phyloP scores from a whole-genome alignment of 2,329 filamentous ascomycete species.

The Colletotrichum spaethianum region DNA sequence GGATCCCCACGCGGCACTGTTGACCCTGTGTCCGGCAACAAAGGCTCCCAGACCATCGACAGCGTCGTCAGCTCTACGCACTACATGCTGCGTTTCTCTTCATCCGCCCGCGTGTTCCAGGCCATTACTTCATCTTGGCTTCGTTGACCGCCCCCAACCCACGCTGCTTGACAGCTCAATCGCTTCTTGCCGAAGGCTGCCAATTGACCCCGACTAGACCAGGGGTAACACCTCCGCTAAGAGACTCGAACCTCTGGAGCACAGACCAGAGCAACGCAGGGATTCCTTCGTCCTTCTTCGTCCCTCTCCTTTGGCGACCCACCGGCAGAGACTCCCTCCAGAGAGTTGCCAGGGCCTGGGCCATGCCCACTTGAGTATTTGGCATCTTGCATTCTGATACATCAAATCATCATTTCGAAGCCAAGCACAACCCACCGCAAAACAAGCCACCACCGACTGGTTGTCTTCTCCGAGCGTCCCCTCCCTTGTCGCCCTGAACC shows the following conservation, averaged over 20 bases:
- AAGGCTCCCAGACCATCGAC: not conserved
- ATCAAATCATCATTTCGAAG: constrained; percentile 10
- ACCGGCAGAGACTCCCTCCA: not conserved
- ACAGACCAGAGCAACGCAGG: constrained; percentile 40
- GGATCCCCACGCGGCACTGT: not conserved
- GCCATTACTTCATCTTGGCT: constrained; percentile 17
- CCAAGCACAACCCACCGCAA: not conserved
- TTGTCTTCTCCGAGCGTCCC: not conserved
- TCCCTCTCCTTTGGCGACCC: not conserved
- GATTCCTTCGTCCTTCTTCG: constrained; percentile 17
- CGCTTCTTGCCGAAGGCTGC: constrained; percentile 33
- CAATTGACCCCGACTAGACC: constrained; percentile 11
- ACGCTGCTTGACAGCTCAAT: constrained; percentile 27
- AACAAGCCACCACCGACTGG: not conserved
- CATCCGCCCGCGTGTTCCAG: not conserved
- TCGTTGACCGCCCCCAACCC: constrained; percentile 35
- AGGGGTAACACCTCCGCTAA: constrained; percentile 30
- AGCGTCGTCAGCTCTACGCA: not conserved
- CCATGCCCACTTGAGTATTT: constrained; percentile 17
- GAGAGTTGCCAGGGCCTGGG: constrained; percentile 10
- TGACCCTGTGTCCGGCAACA: no score
- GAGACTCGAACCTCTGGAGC: constrained; percentile 23
- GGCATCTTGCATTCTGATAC: constrained; percentile 32
- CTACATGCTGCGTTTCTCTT: not conserved
- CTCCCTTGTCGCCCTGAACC: not conserved